Evolutionary conservation across 768 basidiomycete genomes (phyloP).

Genomic region (Amanita inopinata): DNA sequence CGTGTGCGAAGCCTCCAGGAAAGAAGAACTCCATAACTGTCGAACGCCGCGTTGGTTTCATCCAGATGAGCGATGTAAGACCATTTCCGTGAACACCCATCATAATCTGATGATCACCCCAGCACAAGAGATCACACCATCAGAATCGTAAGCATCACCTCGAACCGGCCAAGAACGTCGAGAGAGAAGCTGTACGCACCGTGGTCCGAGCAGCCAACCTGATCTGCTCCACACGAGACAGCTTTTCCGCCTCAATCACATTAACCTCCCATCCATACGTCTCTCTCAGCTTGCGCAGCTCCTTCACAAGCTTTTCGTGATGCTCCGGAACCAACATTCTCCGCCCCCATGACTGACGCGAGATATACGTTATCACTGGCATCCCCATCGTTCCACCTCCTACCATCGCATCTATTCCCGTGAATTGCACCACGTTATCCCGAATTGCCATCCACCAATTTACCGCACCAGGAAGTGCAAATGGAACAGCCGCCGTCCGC

Average conservation of each 20-base stretch:
- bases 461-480: constrained; percentile 60
- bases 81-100: constrained; percentile 95
- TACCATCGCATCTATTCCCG: constrained; percentile 40
- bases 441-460: constrained; percentile 84
- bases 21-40: constrained; percentile 93
- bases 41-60: constrained; percentile 72
- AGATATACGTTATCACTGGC: constrained; percentile 90
- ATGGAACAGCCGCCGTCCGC: constrained; percentile 68
- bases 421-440: constrained; percentile 62
- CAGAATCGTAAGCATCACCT: background rate
- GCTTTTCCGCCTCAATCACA: constrained; percentile 75
- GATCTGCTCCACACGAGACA: constrained; percentile 75
- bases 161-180: background rate
- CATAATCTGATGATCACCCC: too few species aligned
- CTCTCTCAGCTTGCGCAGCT: constrained; percentile 60
- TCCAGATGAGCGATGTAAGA: constrained; percentile 82
- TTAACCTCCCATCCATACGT: constrained; percentile 80
- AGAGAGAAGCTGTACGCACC: constrained; percentile 17
- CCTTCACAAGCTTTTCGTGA: constrained; percentile 71
- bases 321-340: constrained; percentile 69
- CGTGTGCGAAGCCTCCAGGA: constrained; percentile 74
- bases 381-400: constrained; percentile 37
- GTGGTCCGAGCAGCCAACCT: constrained; percentile 76
- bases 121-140: too few species aligned
- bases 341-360: constrained; percentile 80